Evolutionary conservation across 2,329 filamentous ascomycete genomes (phyloP), one percentile per base, ranked within the genome.

Genomic region (Sordariomycetes sp.): DNA sequence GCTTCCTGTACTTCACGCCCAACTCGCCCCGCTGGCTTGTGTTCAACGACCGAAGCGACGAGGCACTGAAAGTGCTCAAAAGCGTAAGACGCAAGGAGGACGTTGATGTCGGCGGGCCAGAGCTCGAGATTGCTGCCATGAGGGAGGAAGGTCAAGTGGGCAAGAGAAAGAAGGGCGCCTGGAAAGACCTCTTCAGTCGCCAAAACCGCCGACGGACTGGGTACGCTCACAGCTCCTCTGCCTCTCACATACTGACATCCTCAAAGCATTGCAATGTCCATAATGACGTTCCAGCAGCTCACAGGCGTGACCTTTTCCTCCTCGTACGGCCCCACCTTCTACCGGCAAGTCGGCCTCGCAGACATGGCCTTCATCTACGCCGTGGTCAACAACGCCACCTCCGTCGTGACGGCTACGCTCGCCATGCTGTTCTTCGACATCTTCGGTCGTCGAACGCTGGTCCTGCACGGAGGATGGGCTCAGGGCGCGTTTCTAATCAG

Each of bases 11-110:
- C n/a, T n/a, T n/a, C 43, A 21, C 48, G 4, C 25, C 54, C n/a
- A 44, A 49, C 46, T 47, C 43, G 6, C 47, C 49, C 3, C 36
- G 45, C 8, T 56, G 51, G 52, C 46, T 57, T 3, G 38, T 55
- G 3, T 40, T 42, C 5, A 37, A 46, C 29, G 44, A 42, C 21
- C 45, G 49, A 6, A 26, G 35, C 3, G 49, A 57, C 9, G 51
- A 57, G 17, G 51, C 54, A 2, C 34, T 41, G 12, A 19, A 12
- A 2, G 39, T 42, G 4, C 42, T 58, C 8, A 33, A 34, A 2
- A 39, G 30, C 14, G 40, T 57, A 2, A 47, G 47, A 5, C 18
- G 36, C 9, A 40, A 50, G 4, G 44, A 46, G 9, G 40, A 51
- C 16, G 50, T 50, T 14, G n/a, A n/a, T n/a, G n/a, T n/a, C n/a